phyloP scores from a whole-genome alignment of 805 yeast genomes.

The Wickerhamiella allomyrinae region DNA sequence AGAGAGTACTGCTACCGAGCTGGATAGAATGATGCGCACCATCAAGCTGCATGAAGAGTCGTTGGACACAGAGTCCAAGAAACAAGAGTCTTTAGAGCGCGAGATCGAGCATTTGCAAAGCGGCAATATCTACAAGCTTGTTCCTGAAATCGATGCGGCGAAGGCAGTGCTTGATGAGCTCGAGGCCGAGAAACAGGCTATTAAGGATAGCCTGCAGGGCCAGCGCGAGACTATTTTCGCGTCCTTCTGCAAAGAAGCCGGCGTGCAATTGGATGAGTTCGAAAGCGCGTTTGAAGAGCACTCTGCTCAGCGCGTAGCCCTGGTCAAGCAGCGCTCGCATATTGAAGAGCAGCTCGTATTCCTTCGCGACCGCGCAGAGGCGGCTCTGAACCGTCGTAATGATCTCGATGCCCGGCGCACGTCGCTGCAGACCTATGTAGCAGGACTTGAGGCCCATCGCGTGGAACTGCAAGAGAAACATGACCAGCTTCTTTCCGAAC shows the following conservation, averaged over 20 bases:
- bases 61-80: conserved; percentile 4
- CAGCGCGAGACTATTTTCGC: conserved; percentile 2
- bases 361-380: conserved; percentile 45
- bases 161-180: conserved; percentile 23
- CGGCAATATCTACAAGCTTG: not conserved
- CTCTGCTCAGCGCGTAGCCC: conserved; percentile 43
- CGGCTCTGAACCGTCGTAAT: conserved; percentile 35
- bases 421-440: conserved; percentile 10
- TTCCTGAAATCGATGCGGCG: not conserved
- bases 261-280: conserved; percentile 11
- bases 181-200: conserved; percentile 14
- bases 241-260: conserved; percentile 7
- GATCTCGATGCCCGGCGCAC: conserved; percentile 12
- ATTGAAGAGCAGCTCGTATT: conserved; percentile 48
- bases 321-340: conserved; percentile 44
- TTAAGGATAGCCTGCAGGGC: conserved; percentile 2
- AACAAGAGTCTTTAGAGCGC: conserved; percentile 3
- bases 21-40: not conserved
- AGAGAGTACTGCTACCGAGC: not conserved
- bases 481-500: conserved; percentile 9
- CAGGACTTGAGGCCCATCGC: conserved; percentile 8
- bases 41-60: conserved; percentile 2
- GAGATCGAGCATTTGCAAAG: conserved; percentile 5
- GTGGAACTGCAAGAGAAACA: conserved; percentile 15
- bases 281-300: conserved; percentile 7